These are phyloP conservation scores for Mycena citricolor DNA, from an alignment of 1,284 basidiomycete genomes.

Conservation along the genomic window DNA sequence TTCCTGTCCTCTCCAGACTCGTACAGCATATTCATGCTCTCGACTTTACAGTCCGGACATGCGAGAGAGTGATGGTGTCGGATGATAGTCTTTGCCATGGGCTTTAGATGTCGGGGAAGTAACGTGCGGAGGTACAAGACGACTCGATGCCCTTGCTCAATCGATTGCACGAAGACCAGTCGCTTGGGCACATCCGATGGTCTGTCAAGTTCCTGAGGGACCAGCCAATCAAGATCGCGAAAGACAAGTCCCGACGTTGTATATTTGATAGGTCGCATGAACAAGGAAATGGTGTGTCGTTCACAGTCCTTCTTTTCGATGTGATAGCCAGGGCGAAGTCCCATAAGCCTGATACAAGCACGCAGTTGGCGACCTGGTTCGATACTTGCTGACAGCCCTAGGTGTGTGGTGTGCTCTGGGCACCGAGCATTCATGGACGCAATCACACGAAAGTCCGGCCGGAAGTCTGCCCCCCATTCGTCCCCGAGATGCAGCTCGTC, in stretches of 20 bases:
- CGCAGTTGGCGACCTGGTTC: conserved; percentile 4
- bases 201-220: too few relatives aligned
- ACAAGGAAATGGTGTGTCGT: neutral
- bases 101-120: conserved; percentile 7
- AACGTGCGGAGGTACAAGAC: conserved; percentile 3
- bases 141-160: conserved; percentile 6
- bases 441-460: conserved; percentile 3
- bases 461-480: conserved; percentile 1
- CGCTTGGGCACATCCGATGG: neutral
- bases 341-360: conserved; percentile 8
- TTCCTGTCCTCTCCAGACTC: conserved; percentile 4
- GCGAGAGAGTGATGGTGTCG: conserved; percentile 10
- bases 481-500: conserved; percentile 8
- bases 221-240: conserved; percentile 6
- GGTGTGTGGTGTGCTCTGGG: conserved; percentile 4
- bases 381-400: conserved; percentile 6
- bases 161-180: conserved; percentile 4
- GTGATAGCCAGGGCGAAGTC: conserved; percentile 6
- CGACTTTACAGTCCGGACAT: conserved; percentile 7
- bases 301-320: conserved; percentile 11
- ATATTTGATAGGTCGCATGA: conserved; percentile 7
- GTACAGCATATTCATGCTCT: conserved; percentile 7
- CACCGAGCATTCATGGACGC: conserved; percentile 3
- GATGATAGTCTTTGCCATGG: conserved; percentile 2
- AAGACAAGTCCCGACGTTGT: conserved; percentile 7